Evolutionary conservation across 306 rosid genomes (phyloP).

Genomic region (Dalbergia cochinchinensis): DNA sequence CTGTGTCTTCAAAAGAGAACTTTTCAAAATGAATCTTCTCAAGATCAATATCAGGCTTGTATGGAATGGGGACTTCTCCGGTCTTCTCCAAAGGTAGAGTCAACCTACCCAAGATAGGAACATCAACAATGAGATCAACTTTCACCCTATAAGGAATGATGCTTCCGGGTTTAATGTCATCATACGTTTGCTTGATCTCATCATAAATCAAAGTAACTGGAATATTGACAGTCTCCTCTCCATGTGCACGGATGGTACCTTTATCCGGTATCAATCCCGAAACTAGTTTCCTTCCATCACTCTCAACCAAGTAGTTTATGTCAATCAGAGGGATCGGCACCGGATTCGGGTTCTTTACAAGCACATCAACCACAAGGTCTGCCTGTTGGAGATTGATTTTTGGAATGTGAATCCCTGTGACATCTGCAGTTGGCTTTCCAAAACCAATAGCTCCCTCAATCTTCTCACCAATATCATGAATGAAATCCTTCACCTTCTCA

Average conservation of each 20-base stretch:
- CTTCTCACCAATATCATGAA: slow-evolving; percentile 95
- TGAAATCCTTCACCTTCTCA: slow-evolving; percentile 91
- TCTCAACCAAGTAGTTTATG: slow-evolving; percentile 84
- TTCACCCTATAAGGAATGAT: slow-evolving; percentile 81
- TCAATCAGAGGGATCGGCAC: slow-evolving; percentile 92
- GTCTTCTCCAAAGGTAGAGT: slow-evolving; percentile 91
- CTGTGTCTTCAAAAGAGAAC: slow-evolving; percentile 88
- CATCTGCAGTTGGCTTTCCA: slow-evolving; percentile 94
- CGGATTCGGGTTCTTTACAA: slow-evolving; percentile 89
- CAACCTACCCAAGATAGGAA: slow-evolving; percentile 84
- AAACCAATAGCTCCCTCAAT: slow-evolving; percentile 86
- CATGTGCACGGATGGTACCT: slow-evolving; percentile 88
- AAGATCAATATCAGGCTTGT: slow-evolving; percentile 92
- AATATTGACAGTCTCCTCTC: slow-evolving; percentile 82
- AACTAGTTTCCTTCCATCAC: slow-evolving; percentile 87
- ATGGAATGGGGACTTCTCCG: slow-evolving; percentile 93
- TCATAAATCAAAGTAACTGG: slow-evolving; percentile 77
- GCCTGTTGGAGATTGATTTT: slow-evolving; percentile 71
- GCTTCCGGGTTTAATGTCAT: slow-evolving; percentile 83
- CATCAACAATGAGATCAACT: slow-evolving; percentile 87
- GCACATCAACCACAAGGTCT: slow-evolving; percentile 85
- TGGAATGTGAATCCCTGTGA: slow-evolving; percentile 72
- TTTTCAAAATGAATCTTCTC: slow-evolving; percentile 80
- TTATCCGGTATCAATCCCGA: slow-evolving; percentile 96
- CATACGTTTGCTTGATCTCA: slow-evolving; percentile 81